Base-by-base conservation (phyloP, 2,329 filamentous ascomycete genomes). In the Mycosphaerella sp. region DNA sequence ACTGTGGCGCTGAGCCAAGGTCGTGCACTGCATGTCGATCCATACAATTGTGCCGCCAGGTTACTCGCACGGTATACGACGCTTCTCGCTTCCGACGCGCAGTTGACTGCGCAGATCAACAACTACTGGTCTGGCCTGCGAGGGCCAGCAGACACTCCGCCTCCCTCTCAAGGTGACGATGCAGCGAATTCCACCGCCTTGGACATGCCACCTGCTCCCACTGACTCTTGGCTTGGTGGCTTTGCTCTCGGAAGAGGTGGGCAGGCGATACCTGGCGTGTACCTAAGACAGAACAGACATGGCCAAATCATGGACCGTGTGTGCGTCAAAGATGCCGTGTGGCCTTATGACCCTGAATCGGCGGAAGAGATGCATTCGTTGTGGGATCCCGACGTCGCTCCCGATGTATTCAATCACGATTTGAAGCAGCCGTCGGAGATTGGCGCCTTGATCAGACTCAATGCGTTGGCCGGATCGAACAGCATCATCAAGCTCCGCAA, bases 311-410 rank as follows among this genome's bases (percentile, higher is more conserved):
- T 39, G 7, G 45, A 55, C 43, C 48, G 53, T 14, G 39, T 52
- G 14, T 44, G 39, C 14, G 36, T 55, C 38, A 55, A 55, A 38
- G 53, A 55, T 3, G 48, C 51, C 2, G 23, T 4, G 4, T 53
- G 44, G 51, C 43, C 44, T 5, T 29, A 42, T 29, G 23, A 14
- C 38, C 14, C 23, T 11, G n/a, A 34, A 4, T 4, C 12, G 14
- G 21, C 43, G 11, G 26, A 21, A 26, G 39, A 26, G 21, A 31
- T 8, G 9, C 6, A 3, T 26, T 44, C 29, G 38, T 12, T 55
- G 29, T 49, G 44, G 47, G 49, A 50, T 45, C 32, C 45, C 17
- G 34, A 48, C 31, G 11, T 32, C 7, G 7, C 12, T 11, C 12
- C 9, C 7, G 21, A 29, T 21, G 39, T 21, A 12, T 8, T 10